Evolutionary conservation across 2,329 filamentous ascomycete genomes (phyloP).

Genomic region (Venturia pyrina): DNA sequence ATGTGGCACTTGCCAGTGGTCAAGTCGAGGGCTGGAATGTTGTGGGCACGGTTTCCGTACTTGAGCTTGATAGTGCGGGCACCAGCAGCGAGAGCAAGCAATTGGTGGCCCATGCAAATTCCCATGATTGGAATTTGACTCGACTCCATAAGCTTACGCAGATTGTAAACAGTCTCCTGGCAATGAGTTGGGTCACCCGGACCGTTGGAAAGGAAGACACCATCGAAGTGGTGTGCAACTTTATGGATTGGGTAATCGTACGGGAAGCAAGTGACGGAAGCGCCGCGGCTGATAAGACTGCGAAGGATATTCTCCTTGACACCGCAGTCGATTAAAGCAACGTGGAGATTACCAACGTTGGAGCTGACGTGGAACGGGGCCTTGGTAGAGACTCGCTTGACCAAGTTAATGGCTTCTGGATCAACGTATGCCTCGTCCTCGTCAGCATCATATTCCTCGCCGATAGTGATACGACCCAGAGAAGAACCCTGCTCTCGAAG

Average conservation of each 20-base stretch:
- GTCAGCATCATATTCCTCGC: constrained; percentile 96
- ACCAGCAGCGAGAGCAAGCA: constrained; percentile 80
- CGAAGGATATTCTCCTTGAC: constrained; percentile 99
- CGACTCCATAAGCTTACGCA: constrained; percentile 83
- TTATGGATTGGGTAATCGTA: constrained; percentile 98
- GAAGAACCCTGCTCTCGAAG: constrained; percentile 96
- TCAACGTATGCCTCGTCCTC: constrained; percentile 95
- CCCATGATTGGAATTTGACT: constrained; percentile 82
- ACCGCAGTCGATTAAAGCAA: constrained; percentile 93
- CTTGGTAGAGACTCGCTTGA: constrained; percentile 95
- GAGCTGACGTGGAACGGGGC: constrained; percentile 92
- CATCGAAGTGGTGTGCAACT: constrained; percentile 94
- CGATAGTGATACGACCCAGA: constrained; percentile 84
- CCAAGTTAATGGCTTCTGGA: constrained; percentile 91
- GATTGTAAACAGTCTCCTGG: constrained; percentile 86
- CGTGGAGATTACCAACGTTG: constrained; percentile 71
- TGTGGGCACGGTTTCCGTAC: constrained; percentile 98
- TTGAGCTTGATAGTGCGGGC: constrained; percentile 94
- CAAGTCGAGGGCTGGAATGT: constrained; percentile 90
- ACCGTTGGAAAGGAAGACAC: constrained; percentile 98
- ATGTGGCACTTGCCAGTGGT: constrained; percentile 97
- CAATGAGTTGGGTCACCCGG: constrained; percentile 97
- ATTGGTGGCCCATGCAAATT: constrained; percentile 95
- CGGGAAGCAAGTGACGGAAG: constrained; percentile 88
- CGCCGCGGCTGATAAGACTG: constrained; percentile 82